Evolutionary conservation across 2,329 filamentous ascomycete species (phyloP), one percentile per base, ranked within the genome.

Genomic region (Niveomyces coronatus): DNA sequence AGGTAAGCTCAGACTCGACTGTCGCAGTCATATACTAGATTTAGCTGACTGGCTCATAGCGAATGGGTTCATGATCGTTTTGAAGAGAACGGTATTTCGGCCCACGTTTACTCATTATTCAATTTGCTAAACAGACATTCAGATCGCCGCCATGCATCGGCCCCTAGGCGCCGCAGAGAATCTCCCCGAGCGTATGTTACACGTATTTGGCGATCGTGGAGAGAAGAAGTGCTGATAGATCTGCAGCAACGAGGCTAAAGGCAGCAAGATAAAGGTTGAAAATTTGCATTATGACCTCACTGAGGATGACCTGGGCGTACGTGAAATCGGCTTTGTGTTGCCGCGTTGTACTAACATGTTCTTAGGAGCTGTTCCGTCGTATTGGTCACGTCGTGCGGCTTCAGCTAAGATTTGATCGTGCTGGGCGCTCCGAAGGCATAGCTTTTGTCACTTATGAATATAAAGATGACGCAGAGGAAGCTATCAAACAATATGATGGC

Each of bases 51-150:
- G 39, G 31, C n/a, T 19, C 39, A 30, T 17, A 85, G 85, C 55
- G 87, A 94, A 68, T 95, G 88, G 88, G 85, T 94, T 50, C 88
- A 95, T 59, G 85, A 94, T 64, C 84, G 79, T 56, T 94, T 78
- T 57, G 84, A 91, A 58, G 84, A 85, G 53, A 74, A 80, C 57
- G 71, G 79, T 73, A 65, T 16, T 26, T 24, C 53, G 55, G 38
- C 41, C 41, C 14, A 37, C 22, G 31, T 20, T n/a, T 34, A 26
- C 24, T 29, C 37, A 26, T 31, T 33, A 26, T 35, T 42, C 40
- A 14, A 15, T 19, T 32, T 36, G 47, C 47, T 56, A 40, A 59
- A 42, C 47, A 35, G 26, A 17, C 42, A 42, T 35, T 15, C 44
- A 63, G 61, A 57, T 45, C 55, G 53, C 53, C 61, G 63, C 55